Evolutionary conservation across 2,329 filamentous ascomycete genomes (phyloP), one percentile per base, ranked within the genome.

Genomic region (Epichloe scottii): DNA sequence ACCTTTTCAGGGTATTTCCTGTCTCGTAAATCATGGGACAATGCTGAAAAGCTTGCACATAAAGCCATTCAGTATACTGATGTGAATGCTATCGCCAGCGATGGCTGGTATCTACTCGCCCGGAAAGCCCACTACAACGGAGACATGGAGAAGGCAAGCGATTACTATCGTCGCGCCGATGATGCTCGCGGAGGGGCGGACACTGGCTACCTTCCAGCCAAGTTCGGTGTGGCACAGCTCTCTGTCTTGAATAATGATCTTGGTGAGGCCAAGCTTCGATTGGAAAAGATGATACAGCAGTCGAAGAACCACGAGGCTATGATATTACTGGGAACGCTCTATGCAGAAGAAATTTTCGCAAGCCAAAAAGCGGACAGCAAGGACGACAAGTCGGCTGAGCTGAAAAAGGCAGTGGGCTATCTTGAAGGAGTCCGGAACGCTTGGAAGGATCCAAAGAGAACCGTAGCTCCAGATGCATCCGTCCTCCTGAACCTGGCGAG

Each of bases 31-130:
- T 81, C 82, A 8, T 85, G 89, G 67, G 71, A 80, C 23, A 89
- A 89, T 54, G 89, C 93, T 10, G 89, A 97, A 58, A 82, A 83
- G 19, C 76, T 98, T 17, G 88, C 91, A 7, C 86, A 90, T 64
- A 93, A 93, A 66, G 90, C 93, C 6, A 96, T 98, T 55, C 89
- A 96, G 62, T 85, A 88, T 60, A 97, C 93, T 2, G 93, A 98
- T 63, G 88, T 97, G 59, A 95, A 95, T 65, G 88, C 90, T 3
- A 89, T 97, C 65, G 91, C 91, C 23, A 95, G 91, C 68, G 94
- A 98, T 64, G 94, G 93, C 37, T 97, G 91, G 90, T 98, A 96
- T 68, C 71, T 97, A 8, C 79, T 97, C 40, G 93, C 89, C 30
- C 79, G 90, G 54, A 96, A 95, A 65, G 88, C 91, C 56, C 93